phyloP scores from a whole-genome alignment of 352 stramenopile species.

The Phytophthora fragariae region DNA sequence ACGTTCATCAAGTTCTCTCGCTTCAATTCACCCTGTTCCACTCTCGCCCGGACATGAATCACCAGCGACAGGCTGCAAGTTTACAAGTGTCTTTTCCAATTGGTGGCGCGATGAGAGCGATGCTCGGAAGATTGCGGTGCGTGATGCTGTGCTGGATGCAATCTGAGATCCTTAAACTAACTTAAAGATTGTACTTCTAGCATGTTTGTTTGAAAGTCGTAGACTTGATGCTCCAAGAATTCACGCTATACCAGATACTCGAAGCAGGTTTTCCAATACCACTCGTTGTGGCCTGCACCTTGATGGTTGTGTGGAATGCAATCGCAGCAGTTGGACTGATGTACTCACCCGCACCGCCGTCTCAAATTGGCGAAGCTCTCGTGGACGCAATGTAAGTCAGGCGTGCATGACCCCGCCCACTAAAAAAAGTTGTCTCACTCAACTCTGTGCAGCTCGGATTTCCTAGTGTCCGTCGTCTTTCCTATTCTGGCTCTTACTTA shows the following conservation, averaged over 20 bases:
- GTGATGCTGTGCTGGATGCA: conserved; percentile 2
- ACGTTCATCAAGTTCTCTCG: conserved; percentile 17
- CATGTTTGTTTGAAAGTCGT: conserved; percentile 28
- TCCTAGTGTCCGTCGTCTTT: conserved; percentile 41
- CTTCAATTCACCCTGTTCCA: conserved; percentile 9
- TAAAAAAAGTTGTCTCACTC: background rate
- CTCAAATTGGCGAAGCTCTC: conserved; percentile 28
- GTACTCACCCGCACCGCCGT: conserved; percentile 14
- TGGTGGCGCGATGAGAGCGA: conserved; percentile 10
- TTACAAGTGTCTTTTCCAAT: background rate
- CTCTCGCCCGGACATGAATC: background rate
- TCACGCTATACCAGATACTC: conserved; percentile 29
- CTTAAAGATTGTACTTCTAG: conserved; percentile 5
- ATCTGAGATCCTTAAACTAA: background rate
- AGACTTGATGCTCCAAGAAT: conserved; percentile 29
- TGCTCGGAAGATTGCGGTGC: conserved; percentile 27
- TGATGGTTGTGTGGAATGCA: conserved; percentile 38
- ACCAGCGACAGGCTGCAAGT: background rate
- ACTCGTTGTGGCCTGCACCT: conserved; percentile 30
- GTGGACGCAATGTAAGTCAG: conserved; percentile 30
- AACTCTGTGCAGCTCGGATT: conserved; percentile 35
- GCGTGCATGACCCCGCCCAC: background rate
- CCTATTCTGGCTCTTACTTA: conserved; percentile 40
- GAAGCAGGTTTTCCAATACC: conserved; percentile 32
- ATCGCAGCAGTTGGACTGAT: conserved; percentile 24